Evolutionary conservation across 1,139 yeast genomes (phyloP), one percentile per base, ranked within the genome.

Genomic region (Magnusiomyces fungicola): DNA sequence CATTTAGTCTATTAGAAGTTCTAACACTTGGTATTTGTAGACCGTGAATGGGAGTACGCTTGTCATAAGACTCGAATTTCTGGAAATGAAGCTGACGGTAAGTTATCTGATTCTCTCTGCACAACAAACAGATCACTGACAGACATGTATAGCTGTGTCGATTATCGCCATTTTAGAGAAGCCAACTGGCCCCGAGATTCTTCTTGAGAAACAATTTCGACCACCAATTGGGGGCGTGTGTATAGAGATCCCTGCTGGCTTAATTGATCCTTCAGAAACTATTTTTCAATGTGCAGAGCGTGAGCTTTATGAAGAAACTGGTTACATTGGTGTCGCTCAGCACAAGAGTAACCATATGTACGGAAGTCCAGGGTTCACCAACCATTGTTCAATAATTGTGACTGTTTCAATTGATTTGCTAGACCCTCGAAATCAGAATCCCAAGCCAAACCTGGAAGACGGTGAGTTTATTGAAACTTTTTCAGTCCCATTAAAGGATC

Each of bases 301-400:
- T 53, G 98, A 92, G 65, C 70, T 92, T 55, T 73, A 75, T 48
- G 98, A 92, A 65, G 98, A 92, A 63, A 90, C 97, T 0, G 98
- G 98, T 0, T 90, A 85, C 61, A 70, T 81, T 39, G 43, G 43
- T n/a, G 80, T 74, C 24, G 77, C 79, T 30, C 14, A 5, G 16
- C 36, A 19, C n/a, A 32, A 19, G 52, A 74, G 86, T 7, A 79
- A 81, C 2, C 64, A 76, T 19, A 74, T 86, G 61, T 90, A 71
- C 68, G 85, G 87, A 59, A 97, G 92, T 64, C 97, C 98, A 1
- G 96, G 98, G 0, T 81, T 92, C 62, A 84, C 96, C 57, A 89
- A 90, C 66, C 92, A 97, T 29, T 90, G 85, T 61, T 74, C 88
- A 71, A 81, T 82, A 24, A 69, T 90, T 56, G 95, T 90, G 2